Percentiles rank a stretch among this genome's conserved stretches.
Evolutionary conservation across 176 grass and related monocot genomes (phyloP).

Genomic region (Bonia amplexicaulis): DNA sequence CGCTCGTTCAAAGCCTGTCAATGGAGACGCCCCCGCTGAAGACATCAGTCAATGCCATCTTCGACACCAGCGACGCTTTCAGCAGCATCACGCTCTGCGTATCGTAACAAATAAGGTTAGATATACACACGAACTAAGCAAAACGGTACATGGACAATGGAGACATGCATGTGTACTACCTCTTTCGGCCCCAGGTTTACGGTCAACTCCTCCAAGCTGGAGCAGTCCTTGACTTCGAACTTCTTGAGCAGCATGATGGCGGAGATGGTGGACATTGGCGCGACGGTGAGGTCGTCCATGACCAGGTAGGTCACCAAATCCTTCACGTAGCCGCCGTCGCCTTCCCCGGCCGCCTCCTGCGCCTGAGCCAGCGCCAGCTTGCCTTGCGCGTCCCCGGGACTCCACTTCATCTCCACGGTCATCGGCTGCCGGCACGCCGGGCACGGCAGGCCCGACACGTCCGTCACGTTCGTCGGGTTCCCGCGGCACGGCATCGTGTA

Average conservation of each 20-base stretch:
- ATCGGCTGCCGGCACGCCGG: constrained; percentile 36
- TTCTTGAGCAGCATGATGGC: constrained; percentile 61
- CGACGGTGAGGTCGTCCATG: constrained; percentile 62
- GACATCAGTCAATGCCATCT: constrained; percentile 51
- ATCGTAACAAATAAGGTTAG: too few species aligned
- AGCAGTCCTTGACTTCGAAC: constrained; percentile 47
- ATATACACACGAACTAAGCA: not conserved
- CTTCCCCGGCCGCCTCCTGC: constrained; percentile 2
- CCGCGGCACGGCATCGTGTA: not conserved
- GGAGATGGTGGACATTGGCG: constrained; percentile 68
- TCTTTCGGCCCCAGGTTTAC: constrained; percentile 29
- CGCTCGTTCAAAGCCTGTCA: constrained; percentile 2
- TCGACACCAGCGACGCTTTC: constrained; percentile 37
- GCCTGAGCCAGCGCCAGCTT: constrained; percentile 7
- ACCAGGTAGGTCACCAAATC: constrained; percentile 50
- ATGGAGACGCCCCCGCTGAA: constrained; percentile 44
- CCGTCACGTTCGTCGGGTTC: constrained; percentile 33
- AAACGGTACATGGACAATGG: not conserved
- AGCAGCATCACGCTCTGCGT: constrained; percentile 34
- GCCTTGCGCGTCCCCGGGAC: constrained; percentile 22
- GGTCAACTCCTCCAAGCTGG: constrained; percentile 37
- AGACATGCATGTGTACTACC: not conserved
- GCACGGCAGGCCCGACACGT: constrained; percentile 28
- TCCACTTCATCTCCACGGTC: constrained; percentile 37
- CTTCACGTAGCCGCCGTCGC: constrained; percentile 45